Conservation (phyloP, 371 early-diverging fungal genomes). For the Apophysomyces variabilis region DNA sequence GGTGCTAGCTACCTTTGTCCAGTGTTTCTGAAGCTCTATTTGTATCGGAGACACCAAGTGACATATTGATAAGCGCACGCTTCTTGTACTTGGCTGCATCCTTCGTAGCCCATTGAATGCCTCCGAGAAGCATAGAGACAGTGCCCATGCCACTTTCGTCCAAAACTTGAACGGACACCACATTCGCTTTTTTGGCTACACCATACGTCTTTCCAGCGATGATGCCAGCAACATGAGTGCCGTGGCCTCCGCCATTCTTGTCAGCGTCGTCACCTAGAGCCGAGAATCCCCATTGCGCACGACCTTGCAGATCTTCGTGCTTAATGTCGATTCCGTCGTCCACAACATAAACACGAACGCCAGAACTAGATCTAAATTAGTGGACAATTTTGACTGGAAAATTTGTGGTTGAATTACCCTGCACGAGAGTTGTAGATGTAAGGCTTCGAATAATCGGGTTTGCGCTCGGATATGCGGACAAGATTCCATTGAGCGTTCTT, state of each 20-base stretch:
- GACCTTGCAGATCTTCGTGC: conserved; percentile 66
- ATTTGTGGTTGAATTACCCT: conserved; percentile 22
- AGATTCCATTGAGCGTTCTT: conserved; percentile 46
- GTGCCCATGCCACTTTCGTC: conserved; percentile 67
- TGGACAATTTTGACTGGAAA: not conserved
- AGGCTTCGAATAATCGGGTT: conserved; percentile 20
- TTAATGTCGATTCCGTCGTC: conserved; percentile 51
- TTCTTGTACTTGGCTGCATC: conserved; percentile 38
- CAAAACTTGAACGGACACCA: conserved; percentile 90
- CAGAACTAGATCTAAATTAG: conserved; percentile 22
- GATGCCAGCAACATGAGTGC: conserved; percentile 83
- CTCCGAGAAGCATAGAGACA: conserved; percentile 69
- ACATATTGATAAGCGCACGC: conserved; percentile 63
- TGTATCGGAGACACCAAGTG: conserved; percentile 48
- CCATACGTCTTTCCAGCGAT: conserved; percentile 80
- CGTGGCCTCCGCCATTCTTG: conserved; percentile 31
- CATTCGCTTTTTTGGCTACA: conserved; percentile 84
- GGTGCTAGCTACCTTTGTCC: conserved; percentile 19
- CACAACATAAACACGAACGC: conserved; percentile 59
- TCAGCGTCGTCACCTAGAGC: conserved; percentile 72
- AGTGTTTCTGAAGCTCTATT: conserved; percentile 24
- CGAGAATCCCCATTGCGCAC: conserved; percentile 61
- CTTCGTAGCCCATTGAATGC: conserved; percentile 69
- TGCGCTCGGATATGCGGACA: conserved; percentile 41
- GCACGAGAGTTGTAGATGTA: conserved; percentile 37